A percentile compares a stretch with the other conserved stretches of the same genome.
Evolutionary conservation across 1,284 basidiomycete genomes (phyloP).

Genomic region (Fomitiporia mediterranea): DNA sequence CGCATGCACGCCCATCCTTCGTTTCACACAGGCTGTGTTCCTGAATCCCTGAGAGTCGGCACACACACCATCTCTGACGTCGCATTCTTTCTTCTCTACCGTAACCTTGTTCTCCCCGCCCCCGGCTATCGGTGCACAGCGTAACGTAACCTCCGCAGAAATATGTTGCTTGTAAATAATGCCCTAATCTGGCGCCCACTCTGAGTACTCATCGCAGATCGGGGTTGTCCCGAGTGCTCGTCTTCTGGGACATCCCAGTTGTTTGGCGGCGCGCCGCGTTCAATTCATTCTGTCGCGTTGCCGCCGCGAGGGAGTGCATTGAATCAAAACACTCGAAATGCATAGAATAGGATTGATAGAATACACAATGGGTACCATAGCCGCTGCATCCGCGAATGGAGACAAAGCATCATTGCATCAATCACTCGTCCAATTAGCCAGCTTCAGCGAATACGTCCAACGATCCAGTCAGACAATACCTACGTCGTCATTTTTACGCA

Average conservation of each 20-base stretch:
- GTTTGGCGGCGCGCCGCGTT: neutral
- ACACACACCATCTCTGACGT: neutral
- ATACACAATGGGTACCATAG: neutral
- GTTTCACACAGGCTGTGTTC: neutral
- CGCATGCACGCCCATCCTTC: too few species aligned
- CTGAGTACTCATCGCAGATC: neutral
- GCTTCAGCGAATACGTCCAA: neutral
- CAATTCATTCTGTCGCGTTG: slow-evolving; percentile 3
- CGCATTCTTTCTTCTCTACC: neutral
- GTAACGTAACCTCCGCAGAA: neutral
- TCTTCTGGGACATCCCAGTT: slow-evolving; percentile 1
- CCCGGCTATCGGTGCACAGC: slow-evolving; percentile 1
- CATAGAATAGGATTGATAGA: neutral
- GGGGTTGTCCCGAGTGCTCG: neutral
- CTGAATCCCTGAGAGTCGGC: slow-evolving; percentile 3
- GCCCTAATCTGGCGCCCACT: neutral
- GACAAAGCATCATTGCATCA: slow-evolving; percentile 7
- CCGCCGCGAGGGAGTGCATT: neutral
- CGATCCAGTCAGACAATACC: neutral
- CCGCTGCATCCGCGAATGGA: neutral
- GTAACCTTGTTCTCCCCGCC: neutral
- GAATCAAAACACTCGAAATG: neutral
- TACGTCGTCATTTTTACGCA: slow-evolving; percentile 8
- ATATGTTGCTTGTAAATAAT: neutral
- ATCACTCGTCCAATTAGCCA: neutral